Percentiles rank a stretch among this genome's conserved stretches.
Conservation (phyloP, 192 early-diverging fungal species). For the Geosiphon pyriformis region DNA sequence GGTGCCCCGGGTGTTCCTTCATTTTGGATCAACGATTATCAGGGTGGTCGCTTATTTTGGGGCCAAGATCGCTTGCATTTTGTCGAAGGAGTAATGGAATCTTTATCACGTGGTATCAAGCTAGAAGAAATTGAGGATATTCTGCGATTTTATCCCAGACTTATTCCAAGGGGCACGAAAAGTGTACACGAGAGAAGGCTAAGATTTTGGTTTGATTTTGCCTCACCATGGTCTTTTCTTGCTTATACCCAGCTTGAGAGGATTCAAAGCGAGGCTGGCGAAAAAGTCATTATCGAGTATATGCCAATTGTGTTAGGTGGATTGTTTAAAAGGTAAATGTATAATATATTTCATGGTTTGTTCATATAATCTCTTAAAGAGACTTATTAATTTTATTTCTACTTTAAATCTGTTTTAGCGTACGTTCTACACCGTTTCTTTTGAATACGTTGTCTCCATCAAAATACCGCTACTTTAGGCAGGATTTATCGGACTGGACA, state of each 20-base stretch:
- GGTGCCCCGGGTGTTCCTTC: slow-evolving; percentile 26
- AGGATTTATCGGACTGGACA: slow-evolving; percentile 18
- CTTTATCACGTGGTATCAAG: background rate
- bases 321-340: slow-evolving; percentile 10
- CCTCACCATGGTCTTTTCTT: slow-evolving; percentile 21
- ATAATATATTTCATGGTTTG: background rate
- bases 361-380: too few species aligned
- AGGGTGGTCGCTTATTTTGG: slow-evolving; percentile 16
- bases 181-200: slow-evolving; percentile 5
- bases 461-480: background rate
- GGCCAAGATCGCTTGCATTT: slow-evolving; percentile 29
- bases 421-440: too few species aligned
- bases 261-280: slow-evolving; percentile 5
- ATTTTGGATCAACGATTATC: slow-evolving; percentile 8
- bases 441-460: background rate
- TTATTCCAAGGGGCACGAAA: background rate
- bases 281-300: slow-evolving; percentile 22
- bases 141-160: background rate
- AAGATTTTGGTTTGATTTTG: slow-evolving; percentile 29
- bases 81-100: slow-evolving; percentile 20
- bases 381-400: too few species aligned
- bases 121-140: slow-evolving; percentile 14
- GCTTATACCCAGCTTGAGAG: slow-evolving; percentile 24
- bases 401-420: too few species aligned
- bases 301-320: slow-evolving; percentile 20